Conservation (phyloP, 129 eudicot species). For the Lactuca sativa region DNA sequence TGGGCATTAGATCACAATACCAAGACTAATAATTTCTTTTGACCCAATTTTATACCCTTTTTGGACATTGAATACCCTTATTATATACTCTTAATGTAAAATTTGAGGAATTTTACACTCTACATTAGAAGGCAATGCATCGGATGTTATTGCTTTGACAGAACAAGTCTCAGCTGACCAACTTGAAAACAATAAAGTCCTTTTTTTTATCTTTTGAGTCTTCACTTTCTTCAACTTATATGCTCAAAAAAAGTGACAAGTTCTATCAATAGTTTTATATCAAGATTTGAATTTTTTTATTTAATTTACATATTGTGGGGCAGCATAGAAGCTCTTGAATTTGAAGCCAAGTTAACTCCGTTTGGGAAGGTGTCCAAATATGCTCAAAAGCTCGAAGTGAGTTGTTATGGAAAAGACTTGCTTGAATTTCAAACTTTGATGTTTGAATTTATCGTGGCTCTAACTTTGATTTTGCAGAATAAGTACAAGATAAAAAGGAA, state of each 20-base stretch:
- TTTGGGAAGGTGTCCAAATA: slow-evolving; percentile 72
- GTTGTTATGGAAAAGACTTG: slow-evolving; percentile 76
- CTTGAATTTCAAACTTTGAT: slow-evolving; percentile 91
- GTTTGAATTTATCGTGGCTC: slow-evolving; percentile 91
- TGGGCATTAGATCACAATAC: too few species aligned
- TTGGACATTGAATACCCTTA: too few species aligned
- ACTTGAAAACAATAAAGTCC: too few species aligned
- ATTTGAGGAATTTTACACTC: too few species aligned
- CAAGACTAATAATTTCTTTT: too few species aligned
- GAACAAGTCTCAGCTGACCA: too few species aligned
- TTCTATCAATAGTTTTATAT: neutral
- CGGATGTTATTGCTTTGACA: too few species aligned
- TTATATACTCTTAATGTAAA: too few species aligned
- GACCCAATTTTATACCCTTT: too few species aligned
- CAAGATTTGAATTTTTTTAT: slow-evolving; percentile 6
- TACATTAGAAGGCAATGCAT: too few species aligned
- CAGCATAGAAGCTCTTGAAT: slow-evolving; percentile 92
- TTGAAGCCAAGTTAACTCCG: slow-evolving; percentile 65
- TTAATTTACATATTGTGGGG: slow-evolving; percentile 30
- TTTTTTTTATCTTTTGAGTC: too few species aligned
- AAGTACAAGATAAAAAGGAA: slow-evolving; percentile 83
- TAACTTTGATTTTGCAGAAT: slow-evolving; percentile 91
- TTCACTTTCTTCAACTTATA: too few species aligned
- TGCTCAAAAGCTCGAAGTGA: slow-evolving; percentile 75
- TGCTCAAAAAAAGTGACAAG: slow-evolving; percentile 66